Conservation (phyloP, 495 filamentous ascomycete genomes). For the Penicillium odoratum region DNA sequence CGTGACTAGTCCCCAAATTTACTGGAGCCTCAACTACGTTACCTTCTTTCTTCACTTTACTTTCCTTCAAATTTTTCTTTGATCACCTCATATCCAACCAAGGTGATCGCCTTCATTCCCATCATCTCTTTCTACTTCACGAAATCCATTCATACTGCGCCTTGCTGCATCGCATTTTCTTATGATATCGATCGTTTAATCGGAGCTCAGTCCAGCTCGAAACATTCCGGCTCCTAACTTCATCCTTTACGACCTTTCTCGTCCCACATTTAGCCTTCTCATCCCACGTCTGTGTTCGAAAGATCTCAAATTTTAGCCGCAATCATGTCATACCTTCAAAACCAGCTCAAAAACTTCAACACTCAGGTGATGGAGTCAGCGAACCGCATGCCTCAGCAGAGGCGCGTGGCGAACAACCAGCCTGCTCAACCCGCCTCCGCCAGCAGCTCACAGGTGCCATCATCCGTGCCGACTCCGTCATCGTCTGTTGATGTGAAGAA, state of each 20-base stretch:
- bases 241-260: background rate
- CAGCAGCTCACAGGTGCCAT: conserved; percentile 42
- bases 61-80: background rate
- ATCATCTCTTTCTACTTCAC: background rate
- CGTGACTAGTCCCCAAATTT: background rate
- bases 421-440: conserved; percentile 26
- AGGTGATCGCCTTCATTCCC: background rate
- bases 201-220: conserved; percentile 15
- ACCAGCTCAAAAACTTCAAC: conserved; percentile 50
- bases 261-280: background rate
- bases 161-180: background rate
- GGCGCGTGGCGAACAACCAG: conserved; percentile 38
- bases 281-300: no score
- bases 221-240: background rate
- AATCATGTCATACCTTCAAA: conserved; percentile 48
- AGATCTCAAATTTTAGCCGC: conserved; percentile 1
- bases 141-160: background rate
- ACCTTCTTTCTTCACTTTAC: background rate
- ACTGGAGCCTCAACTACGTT: background rate
- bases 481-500: conserved; percentile 51
- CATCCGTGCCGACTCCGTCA: conserved; percentile 41
- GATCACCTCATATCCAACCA: background rate
- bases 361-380: conserved; percentile 47
- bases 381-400: conserved; percentile 43
- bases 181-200: background rate